Evolutionary conservation across 106 monocot species (phyloP).

Genomic region (Triglochin maritima): DNA sequence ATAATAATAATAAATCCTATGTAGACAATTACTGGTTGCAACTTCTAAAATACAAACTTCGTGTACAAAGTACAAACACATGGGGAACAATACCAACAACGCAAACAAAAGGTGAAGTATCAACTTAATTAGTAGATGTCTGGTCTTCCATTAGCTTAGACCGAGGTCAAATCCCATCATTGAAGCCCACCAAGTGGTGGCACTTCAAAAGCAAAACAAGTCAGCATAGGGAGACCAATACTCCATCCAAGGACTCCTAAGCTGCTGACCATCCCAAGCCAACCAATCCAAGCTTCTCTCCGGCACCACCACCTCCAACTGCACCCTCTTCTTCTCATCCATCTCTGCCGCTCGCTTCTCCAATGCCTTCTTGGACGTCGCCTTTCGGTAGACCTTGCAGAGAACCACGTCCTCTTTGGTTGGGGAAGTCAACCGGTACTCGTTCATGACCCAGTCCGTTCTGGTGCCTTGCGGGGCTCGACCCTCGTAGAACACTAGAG

Average conservation of each 20-base stretch:
- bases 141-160: no score
- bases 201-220: constrained; percentile 39
- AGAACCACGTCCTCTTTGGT: constrained; percentile 54
- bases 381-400: constrained; percentile 74
- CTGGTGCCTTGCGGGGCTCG: constrained; percentile 58
- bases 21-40: no score
- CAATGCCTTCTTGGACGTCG: constrained; percentile 58
- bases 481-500: constrained; percentile 68
- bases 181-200: no score
- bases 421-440: constrained; percentile 53
- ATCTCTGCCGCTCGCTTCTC: constrained; percentile 46
- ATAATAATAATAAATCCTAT: no score
- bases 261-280: constrained; percentile 43
- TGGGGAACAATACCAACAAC: no score
- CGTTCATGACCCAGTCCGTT: constrained; percentile 95
- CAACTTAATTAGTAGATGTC: no score
- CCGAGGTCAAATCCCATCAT: no score
- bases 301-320: constrained; percentile 31
- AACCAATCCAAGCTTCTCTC: constrained; percentile 28
- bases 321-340: constrained; percentile 5
- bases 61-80: no score
- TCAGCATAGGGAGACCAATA: constrained; percentile 40
- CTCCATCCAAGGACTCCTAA: constrained; percentile 61
- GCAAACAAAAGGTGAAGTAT: no score
- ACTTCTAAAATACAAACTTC: no score